phyloP scores from a whole-genome alignment of 768 basidiomycete species.

The Dacryopinax primogenitus region DNA sequence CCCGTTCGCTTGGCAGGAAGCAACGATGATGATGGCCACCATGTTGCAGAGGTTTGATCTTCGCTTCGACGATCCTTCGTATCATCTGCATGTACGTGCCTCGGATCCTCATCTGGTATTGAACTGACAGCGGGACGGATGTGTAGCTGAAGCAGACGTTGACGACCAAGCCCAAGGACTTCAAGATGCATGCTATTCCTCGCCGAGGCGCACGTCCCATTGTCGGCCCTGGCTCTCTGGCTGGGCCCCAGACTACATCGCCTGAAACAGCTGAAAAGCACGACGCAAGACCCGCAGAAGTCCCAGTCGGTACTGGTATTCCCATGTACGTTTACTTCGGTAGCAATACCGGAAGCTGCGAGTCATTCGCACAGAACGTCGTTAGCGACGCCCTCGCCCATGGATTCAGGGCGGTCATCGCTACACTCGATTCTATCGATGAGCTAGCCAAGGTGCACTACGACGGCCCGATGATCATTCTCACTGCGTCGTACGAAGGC shows the following conservation, averaged over 20 bases:
- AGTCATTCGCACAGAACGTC: constrained; percentile 38
- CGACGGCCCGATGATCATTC: constrained; percentile 35
- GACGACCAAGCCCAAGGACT: constrained; percentile 37
- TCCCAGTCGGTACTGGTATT: constrained; percentile 14
- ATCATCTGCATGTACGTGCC: constrained; percentile 29
- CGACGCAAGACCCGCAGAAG: background rate
- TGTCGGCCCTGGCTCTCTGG: background rate
- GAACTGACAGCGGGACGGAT: constrained; percentile 24
- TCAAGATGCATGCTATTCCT: constrained; percentile 32
- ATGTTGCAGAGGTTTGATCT: constrained; percentile 39
- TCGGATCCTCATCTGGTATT: background rate
- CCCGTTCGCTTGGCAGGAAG: constrained; percentile 29
- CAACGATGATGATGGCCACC: constrained; percentile 31
- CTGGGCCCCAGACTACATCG: background rate
- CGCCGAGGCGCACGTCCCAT: constrained; percentile 22
- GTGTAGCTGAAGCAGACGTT: constrained; percentile 19
- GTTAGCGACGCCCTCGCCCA: constrained; percentile 29
- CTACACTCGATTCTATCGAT: constrained; percentile 31
- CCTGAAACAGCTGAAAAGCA: background rate
- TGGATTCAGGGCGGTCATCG: constrained; percentile 32
- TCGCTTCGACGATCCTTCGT: constrained; percentile 33
- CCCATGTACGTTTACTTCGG: constrained; percentile 34
- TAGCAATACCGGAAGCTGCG: constrained; percentile 39
- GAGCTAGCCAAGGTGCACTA: constrained; percentile 21
- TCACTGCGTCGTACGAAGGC: constrained; percentile 41